These are phyloP conservation scores for Xylaria sp. DNA, from an alignment of 2,329 filamentous ascomycete genomes.

Conservation along the genomic window DNA sequence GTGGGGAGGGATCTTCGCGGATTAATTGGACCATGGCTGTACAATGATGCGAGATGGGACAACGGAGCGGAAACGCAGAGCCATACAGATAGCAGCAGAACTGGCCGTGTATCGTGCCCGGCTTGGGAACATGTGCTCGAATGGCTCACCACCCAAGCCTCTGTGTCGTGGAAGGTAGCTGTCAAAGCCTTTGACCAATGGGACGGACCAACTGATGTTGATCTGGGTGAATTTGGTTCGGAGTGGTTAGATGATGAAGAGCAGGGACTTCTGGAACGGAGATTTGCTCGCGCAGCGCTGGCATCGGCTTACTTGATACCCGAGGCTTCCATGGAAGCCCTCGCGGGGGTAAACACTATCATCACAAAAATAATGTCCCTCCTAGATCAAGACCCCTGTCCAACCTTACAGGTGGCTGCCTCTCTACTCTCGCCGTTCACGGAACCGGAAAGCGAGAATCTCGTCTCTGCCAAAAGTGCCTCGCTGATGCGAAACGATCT, in stretches of 20 bases:
- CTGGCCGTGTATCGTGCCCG: conserved; percentile 54
- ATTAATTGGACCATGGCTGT: conserved; percentile 78
- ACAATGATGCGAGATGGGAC: conserved; percentile 70
- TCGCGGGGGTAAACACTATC: conserved; percentile 70
- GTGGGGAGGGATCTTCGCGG: conserved; percentile 73
- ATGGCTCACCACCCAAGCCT: conserved; percentile 72
- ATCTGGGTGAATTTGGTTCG: conserved; percentile 69
- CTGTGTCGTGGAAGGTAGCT: conserved; percentile 69
- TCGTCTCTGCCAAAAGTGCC: conserved; percentile 55
- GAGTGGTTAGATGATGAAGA: conserved; percentile 69
- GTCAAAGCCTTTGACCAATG: conserved; percentile 73
- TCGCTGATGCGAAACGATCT: conserved; percentile 62
- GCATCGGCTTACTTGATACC: conserved; percentile 75
- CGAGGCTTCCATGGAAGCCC: conserved; percentile 65
- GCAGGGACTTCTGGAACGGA: conserved; percentile 66
- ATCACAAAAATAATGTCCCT: conserved; percentile 67
- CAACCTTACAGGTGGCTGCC: conserved; percentile 60
- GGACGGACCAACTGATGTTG: conserved; percentile 77
- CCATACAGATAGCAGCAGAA: conserved; percentile 42
- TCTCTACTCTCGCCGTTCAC: conserved; percentile 56
- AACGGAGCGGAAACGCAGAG: conserved; percentile 37
- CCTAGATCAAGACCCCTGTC: conserved; percentile 67
- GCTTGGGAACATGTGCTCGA: conserved; percentile 76
- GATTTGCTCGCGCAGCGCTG: conserved; percentile 74
- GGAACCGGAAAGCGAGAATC: conserved; percentile 46